Evolutionary conservation across 768 basidiomycete species (phyloP), one percentile per base, ranked within the genome.

Genomic region (Coprinellus micaceus): DNA sequence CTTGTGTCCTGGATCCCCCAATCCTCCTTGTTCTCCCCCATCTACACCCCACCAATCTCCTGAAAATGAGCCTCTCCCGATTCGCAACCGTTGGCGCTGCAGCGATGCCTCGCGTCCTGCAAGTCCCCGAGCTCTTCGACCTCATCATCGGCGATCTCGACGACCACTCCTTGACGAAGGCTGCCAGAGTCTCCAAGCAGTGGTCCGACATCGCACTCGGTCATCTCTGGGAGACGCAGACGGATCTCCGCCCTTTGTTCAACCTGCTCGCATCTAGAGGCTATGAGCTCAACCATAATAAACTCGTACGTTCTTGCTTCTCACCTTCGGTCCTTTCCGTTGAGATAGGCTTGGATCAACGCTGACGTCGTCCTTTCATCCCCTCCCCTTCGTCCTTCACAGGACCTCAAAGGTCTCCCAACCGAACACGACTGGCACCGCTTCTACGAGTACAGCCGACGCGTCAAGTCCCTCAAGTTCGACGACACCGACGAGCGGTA

Each of bases 201-300:
- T 88, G 86, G 86, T 82, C 80, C 1, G 76, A 81, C 11, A 67
- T 82, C 24, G 81, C 83, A 1, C 66, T 86, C 54, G 80, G 85
- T 62, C 62, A 70, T n/a, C 64, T 86, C 0, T 88, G 86, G 86
- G 73, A 68, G 52, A 76, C 83, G 1, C 76, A 85, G 6, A 67
- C 73, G 50, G 73, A 80, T 57, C 65, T 82, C 1, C 52, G 67
- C 28, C 70, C 68, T 10, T 70, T 87, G 7, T 79, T 86, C 59
- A 61, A 66, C 12, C 55, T 84, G 3, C 73, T 87, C 10, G 76
- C 76, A 11, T 82, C 83, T 0, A 44, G 25, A 21, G 54, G 54
- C 9, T 49, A 68, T 83, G 53, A 58, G 63, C 12, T 60, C 41
- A 24, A 36, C 22, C 26, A 56, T 51, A 1, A 56, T 58, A 13